A percentile compares a stretch with the other conserved stretches of the same genome.
Evolutionary conservation across 2,329 filamentous ascomycete genomes (phyloP).

Genomic region (Proliferodiscus dingleyae): DNA sequence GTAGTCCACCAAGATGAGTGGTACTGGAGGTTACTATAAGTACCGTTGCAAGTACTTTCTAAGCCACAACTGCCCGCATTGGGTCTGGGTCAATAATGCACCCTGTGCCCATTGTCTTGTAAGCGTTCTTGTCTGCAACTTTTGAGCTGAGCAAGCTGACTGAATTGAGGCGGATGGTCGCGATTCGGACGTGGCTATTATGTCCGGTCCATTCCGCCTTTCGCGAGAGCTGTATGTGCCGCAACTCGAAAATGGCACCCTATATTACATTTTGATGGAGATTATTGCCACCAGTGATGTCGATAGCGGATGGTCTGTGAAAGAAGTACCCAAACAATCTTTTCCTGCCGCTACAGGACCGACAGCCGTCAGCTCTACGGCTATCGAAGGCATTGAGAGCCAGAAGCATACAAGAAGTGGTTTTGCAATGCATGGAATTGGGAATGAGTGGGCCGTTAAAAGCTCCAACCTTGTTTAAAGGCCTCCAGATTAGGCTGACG

Average conservation of each 20-base stretch:
- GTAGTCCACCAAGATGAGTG: slow-evolving; percentile 29
- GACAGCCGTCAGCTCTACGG: slow-evolving; percentile 15
- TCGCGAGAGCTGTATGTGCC: slow-evolving; percentile 43
- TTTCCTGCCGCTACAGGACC: slow-evolving; percentile 23
- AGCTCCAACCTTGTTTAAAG: slow-evolving; percentile 6
- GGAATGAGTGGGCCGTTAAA: slow-evolving; percentile 8
- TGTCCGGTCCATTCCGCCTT: slow-evolving; percentile 22
- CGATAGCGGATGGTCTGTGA: slow-evolving; percentile 28
- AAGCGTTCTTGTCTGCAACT: slow-evolving; percentile 26
- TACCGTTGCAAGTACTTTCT: slow-evolving; percentile 53
- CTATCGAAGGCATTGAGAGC: slow-evolving; percentile 16
- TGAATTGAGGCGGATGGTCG: slow-evolving; percentile 43
- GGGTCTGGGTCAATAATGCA: slow-evolving; percentile 49
- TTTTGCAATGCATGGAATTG: slow-evolving; percentile 9
- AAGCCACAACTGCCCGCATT: slow-evolving; percentile 47
- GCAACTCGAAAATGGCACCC: slow-evolving; percentile 39
- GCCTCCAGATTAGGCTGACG: neutral
- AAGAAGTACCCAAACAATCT: slow-evolving; percentile 15
- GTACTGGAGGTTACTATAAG: slow-evolving; percentile 38
- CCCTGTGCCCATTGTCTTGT: slow-evolving; percentile 47
- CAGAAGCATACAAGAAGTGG: slow-evolving; percentile 13
- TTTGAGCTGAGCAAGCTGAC: slow-evolving; percentile 6
- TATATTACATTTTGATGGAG: slow-evolving; percentile 46
- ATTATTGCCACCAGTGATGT: slow-evolving; percentile 33
- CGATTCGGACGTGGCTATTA: slow-evolving; percentile 36